These are phyloP conservation scores for Tothia fuscella DNA, from an alignment of 2,329 filamentous ascomycete species.

Conservation along the genomic window DNA sequence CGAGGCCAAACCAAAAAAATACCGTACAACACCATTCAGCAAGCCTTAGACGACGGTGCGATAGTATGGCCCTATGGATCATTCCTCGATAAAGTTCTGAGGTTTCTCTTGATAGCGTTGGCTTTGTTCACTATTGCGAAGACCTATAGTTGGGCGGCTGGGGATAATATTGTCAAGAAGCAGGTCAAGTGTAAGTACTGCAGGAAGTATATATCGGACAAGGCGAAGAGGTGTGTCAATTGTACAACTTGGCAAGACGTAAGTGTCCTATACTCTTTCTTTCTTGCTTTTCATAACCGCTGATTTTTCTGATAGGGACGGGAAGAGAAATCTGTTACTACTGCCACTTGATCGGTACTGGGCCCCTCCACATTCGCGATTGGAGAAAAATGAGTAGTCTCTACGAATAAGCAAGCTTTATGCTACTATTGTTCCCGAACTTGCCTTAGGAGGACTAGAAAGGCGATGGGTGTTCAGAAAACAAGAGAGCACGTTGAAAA, in stretches of 20 bases:
- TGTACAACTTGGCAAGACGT: constrained; percentile 48
- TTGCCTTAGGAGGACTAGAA: too few relatives aligned
- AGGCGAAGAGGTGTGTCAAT: constrained; percentile 46
- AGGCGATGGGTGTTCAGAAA: too few relatives aligned
- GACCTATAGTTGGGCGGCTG: constrained; percentile 47
- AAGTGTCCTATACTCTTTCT: too few relatives aligned
- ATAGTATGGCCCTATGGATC: constrained; percentile 57
- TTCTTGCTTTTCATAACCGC: too few relatives aligned
- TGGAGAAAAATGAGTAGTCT: too few relatives aligned
- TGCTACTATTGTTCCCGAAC: too few relatives aligned
- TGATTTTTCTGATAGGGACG: too few relatives aligned
- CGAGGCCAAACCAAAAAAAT: constrained; percentile 28
- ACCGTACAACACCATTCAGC: constrained; percentile 58
- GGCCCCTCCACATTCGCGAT: too few relatives aligned
- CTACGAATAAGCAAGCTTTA: too few relatives aligned
- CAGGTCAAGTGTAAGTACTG: constrained; percentile 59
- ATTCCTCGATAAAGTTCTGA: constrained; percentile 53
- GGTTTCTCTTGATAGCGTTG: constrained; percentile 54
- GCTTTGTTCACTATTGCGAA: constrained; percentile 53
- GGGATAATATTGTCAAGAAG: constrained; percentile 60
- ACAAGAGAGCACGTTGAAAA: too few relatives aligned
- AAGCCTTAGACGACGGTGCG: constrained; percentile 59
- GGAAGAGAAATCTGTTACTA: too few relatives aligned
- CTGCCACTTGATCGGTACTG: too few relatives aligned
- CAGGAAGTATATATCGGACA: constrained; percentile 48